These are phyloP conservation scores for Iodosphaeria phyllophila DNA, from an alignment of 2,329 filamentous ascomycete genomes.

Conservation along the genomic window DNA sequence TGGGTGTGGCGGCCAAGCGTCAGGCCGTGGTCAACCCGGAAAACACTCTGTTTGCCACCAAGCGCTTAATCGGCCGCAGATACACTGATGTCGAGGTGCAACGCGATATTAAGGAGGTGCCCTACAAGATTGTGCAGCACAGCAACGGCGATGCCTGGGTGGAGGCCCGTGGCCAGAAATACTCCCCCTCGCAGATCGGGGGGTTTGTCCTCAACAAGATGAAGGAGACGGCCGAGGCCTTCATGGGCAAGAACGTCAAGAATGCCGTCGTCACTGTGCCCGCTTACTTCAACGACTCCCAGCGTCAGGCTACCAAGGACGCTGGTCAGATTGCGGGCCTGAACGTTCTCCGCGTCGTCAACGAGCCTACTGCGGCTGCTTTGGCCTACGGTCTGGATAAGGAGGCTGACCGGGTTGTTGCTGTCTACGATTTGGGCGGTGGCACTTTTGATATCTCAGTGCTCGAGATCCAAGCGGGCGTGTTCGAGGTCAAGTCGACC, in stretches of 20 bases:
- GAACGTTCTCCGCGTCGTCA: conserved; percentile 93
- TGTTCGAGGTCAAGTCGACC: conserved; percentile 98
- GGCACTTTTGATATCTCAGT: conserved; percentile 99
- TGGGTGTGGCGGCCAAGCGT: conserved; percentile 94
- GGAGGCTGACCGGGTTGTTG: conserved; percentile 73
- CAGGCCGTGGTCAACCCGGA: conserved; percentile 97
- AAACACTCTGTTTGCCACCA: conserved; percentile 95
- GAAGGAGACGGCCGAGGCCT: conserved; percentile 96
- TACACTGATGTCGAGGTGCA: conserved; percentile 88
- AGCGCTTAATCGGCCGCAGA: conserved; percentile 96
- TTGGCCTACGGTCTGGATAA: conserved; percentile 95
- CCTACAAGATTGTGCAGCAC: conserved; percentile 98
- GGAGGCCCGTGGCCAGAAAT: conserved; percentile 79
- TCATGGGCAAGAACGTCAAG: conserved; percentile 78
- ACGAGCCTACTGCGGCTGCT: conserved; percentile 92
- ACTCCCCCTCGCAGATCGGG: conserved; percentile 96
- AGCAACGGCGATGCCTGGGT: conserved; percentile 94
- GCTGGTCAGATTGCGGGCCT: conserved; percentile 91
- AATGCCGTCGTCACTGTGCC: conserved; percentile 95
- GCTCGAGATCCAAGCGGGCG: conserved; percentile 91
- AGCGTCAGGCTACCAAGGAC: conserved; percentile 96
- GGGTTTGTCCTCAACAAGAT: conserved; percentile 95
- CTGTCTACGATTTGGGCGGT: conserved; percentile 95
- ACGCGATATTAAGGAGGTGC: conserved; percentile 91
- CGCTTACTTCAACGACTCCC: conserved; percentile 97